Evolutionary conservation across 495 filamentous ascomycete species (phyloP).

Genomic region (Astrothelium subdiscretum): DNA sequence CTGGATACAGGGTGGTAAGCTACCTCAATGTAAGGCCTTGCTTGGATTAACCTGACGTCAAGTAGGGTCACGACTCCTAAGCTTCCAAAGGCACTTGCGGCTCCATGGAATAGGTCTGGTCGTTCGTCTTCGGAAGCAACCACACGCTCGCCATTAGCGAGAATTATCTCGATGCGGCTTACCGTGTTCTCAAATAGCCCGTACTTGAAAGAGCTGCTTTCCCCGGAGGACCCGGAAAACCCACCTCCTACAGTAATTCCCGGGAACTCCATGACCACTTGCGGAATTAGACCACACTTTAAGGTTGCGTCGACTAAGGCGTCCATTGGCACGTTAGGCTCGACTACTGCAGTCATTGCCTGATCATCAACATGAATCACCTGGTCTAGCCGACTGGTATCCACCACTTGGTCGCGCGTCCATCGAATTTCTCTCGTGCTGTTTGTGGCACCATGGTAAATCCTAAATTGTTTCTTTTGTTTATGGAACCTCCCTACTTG

Average conservation of each 20-base stretch:
- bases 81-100: constrained; percentile 44
- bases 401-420: constrained; percentile 37
- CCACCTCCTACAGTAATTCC: constrained; percentile 55
- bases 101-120: constrained; percentile 43
- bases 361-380: constrained; percentile 31
- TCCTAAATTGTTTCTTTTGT: constrained; percentile 9
- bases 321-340: constrained; percentile 59
- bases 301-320: constrained; percentile 42
- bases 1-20: constrained; percentile 40
- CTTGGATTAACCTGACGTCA: constrained; percentile 41
- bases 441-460: constrained; percentile 23
- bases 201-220: constrained; percentile 46
- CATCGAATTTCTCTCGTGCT: constrained; percentile 6
- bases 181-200: constrained; percentile 49
- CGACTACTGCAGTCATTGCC: constrained; percentile 36
- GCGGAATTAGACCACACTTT: constrained; percentile 41
- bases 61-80: constrained; percentile 45
- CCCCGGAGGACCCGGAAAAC: constrained; percentile 49
- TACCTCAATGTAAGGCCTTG: constrained; percentile 42
- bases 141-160: constrained; percentile 43
- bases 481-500: constrained; percentile 6
- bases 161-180: constrained; percentile 46
- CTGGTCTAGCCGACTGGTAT: constrained; percentile 35
- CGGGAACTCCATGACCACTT: constrained; percentile 46
- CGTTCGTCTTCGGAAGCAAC: constrained; percentile 25